phyloP scores from a whole-genome alignment of 139 green algal genomes.

The Zygnema circumcarinatum region DNA sequence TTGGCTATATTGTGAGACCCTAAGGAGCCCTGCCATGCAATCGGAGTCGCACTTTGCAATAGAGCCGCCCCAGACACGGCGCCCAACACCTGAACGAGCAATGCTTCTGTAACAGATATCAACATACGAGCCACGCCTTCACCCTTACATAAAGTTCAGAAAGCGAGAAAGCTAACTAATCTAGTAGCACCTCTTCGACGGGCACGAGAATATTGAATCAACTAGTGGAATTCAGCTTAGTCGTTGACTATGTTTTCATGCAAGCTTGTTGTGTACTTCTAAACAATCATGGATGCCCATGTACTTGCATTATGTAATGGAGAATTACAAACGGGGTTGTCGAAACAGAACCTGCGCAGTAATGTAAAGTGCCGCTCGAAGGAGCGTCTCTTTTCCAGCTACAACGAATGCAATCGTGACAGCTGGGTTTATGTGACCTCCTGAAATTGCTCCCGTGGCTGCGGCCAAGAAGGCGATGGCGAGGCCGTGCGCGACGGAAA shows the following conservation, averaged over 20 bases:
- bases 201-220: too few species aligned
- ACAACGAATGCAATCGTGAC: slow-evolving; percentile 53
- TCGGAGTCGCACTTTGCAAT: slow-evolving; percentile 6
- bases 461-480: slow-evolving; percentile 45
- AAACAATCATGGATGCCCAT: too few species aligned
- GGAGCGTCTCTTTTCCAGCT: slow-evolving; percentile 46
- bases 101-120: neutral
- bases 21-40: slow-evolving; percentile 25
- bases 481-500: slow-evolving; percentile 46
- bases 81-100: slow-evolving; percentile 36
- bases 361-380: slow-evolving; percentile 33
- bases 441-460: slow-evolving; percentile 49
- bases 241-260: too few species aligned
- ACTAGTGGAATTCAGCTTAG: too few species aligned
- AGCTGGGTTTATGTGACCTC: slow-evolving; percentile 59
- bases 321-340: too few species aligned
- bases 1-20: slow-evolving; percentile 38
- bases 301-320: too few species aligned
- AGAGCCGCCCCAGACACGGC: slow-evolving; percentile 31
- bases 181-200: too few species aligned
- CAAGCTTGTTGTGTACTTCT: too few species aligned
- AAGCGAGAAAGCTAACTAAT: too few species aligned
- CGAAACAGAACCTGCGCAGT: slow-evolving; percentile 43
- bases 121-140: too few species aligned
- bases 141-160: too few species aligned